A percentile compares a stretch with the other conserved stretches of the same genome.
Conservation (phyloP, 352 stramenopile genomes). For the Pythium angustatum region DNA sequence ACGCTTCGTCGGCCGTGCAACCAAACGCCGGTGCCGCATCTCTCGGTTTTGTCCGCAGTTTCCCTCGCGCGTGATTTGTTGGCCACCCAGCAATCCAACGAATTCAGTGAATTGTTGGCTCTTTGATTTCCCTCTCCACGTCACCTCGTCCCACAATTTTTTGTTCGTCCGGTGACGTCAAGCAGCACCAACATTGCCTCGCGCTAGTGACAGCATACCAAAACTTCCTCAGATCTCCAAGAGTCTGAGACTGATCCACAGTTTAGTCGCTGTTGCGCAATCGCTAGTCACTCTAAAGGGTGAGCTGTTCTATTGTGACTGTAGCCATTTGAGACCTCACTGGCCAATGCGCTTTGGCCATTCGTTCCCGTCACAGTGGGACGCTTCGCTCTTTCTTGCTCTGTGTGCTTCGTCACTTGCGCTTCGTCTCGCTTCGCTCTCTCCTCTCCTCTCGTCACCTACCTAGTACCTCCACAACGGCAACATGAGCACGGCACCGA, state of each 20-base stretch:
- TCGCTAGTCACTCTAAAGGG: not conserved
- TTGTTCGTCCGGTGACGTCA: not conserved
- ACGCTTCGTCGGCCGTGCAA: not conserved
- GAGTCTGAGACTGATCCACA: not conserved
- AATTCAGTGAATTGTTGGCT: too few species aligned
- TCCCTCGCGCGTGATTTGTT: too few species aligned
- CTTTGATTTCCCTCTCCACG: not conserved
- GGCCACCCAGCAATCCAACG: too few species aligned
- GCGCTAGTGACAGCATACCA: not conserved
- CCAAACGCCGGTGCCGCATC: not conserved
- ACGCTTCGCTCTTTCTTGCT: not conserved
- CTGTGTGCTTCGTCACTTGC: not conserved
- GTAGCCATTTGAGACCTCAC: not conserved
- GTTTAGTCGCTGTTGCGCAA: not conserved
- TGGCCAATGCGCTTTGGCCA: not conserved
- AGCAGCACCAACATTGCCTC: not conserved
- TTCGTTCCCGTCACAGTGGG: constrained; percentile 1
- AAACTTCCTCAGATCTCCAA: not conserved
- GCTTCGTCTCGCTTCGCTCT: too few species aligned
- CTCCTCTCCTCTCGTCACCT: not conserved
- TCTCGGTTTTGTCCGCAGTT: too few species aligned
- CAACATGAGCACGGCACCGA: not conserved
- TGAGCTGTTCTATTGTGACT: not conserved
- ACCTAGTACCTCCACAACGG: not conserved
- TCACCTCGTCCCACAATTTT: not conserved